Conservation (phyloP, 148 eudicot species). For the Diospyros kaki region DNA sequence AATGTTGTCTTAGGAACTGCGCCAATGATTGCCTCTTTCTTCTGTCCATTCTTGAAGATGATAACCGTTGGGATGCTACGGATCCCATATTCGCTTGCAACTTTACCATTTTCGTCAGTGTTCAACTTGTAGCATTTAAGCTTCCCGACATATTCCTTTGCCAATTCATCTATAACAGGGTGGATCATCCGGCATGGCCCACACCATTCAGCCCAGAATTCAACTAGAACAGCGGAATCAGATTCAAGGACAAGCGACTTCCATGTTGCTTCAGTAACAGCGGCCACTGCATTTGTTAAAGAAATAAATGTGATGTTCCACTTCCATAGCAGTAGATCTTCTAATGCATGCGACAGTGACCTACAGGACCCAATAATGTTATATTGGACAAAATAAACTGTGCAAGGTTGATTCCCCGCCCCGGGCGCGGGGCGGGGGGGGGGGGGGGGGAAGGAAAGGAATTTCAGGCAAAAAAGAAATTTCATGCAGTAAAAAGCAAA, state of each 20-base stretch:
- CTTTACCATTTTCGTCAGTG: constrained; percentile 74
- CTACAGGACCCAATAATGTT: neutral
- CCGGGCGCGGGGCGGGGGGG: neutral
- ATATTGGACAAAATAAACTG: neutral
- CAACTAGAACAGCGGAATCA: constrained; percentile 61
- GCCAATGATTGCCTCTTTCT: constrained; percentile 87
- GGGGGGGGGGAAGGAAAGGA: too few relatives aligned
- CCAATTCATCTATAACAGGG: constrained; percentile 72
- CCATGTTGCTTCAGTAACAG: constrained; percentile 56
- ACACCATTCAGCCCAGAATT: constrained; percentile 99
- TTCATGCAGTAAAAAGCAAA: neutral
- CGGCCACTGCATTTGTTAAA: constrained; percentile 50
- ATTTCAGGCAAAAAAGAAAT: neutral
- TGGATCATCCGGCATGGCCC: constrained; percentile 92
- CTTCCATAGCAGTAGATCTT: neutral
- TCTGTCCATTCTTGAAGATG: constrained; percentile 86
- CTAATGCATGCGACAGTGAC: neutral
- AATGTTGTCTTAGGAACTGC: constrained; percentile 85
- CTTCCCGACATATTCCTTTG: constrained; percentile 69
- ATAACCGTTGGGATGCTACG: constrained; percentile 92
- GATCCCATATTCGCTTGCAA: constrained; percentile 70
- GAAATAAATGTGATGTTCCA: constrained; percentile 1
- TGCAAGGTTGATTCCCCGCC: neutral
- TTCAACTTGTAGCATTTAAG: constrained; percentile 82
- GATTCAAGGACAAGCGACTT: constrained; percentile 60